Evolutionary conservation across 495 filamentous ascomycete species (phyloP).

Genomic region (Amphirosellinia nigrospora): DNA sequence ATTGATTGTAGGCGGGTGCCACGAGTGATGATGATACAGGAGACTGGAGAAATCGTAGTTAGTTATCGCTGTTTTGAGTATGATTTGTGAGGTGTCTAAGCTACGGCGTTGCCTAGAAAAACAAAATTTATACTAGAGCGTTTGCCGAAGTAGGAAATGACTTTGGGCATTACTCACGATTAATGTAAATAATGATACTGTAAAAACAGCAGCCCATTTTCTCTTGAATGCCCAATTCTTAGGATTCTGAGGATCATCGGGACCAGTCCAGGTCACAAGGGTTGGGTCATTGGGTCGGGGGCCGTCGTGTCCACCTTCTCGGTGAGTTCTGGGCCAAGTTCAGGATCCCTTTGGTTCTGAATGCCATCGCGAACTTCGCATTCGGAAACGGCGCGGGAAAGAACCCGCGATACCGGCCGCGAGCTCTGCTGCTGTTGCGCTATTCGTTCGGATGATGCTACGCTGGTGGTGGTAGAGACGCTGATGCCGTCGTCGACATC

Average conservation of each 20-base stretch:
- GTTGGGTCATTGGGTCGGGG: conserved; percentile 35
- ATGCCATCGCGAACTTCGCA: conserved; percentile 43
- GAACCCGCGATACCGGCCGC: conserved; percentile 25
- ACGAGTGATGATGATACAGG: conserved; percentile 72
- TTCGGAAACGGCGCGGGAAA: conserved; percentile 27
- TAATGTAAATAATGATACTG: conserved; percentile 65
- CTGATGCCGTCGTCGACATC: conserved; percentile 18
- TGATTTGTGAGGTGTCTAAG: neutral
- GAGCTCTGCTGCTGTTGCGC: conserved; percentile 15
- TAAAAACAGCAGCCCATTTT: conserved; percentile 70
- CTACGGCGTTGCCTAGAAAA: neutral
- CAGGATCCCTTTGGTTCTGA: conserved; percentile 36
- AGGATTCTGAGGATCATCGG: conserved; percentile 65
- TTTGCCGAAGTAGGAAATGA: neutral
- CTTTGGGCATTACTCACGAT: conserved; percentile 45
- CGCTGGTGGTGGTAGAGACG: neutral
- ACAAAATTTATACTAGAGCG: neutral
- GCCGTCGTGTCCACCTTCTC: conserved; percentile 32
- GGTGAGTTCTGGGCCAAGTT: conserved; percentile 23
- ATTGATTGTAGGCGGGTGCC: conserved; percentile 68
- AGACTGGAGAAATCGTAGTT: conserved; percentile 41
- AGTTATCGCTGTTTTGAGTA: neutral
- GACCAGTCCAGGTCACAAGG: conserved; percentile 50
- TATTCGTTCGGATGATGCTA: conserved; percentile 2
- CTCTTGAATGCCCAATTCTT: conserved; percentile 59